Base-by-base conservation (phyloP, 805 yeast species). In the Kazachstania africana region DNA sequence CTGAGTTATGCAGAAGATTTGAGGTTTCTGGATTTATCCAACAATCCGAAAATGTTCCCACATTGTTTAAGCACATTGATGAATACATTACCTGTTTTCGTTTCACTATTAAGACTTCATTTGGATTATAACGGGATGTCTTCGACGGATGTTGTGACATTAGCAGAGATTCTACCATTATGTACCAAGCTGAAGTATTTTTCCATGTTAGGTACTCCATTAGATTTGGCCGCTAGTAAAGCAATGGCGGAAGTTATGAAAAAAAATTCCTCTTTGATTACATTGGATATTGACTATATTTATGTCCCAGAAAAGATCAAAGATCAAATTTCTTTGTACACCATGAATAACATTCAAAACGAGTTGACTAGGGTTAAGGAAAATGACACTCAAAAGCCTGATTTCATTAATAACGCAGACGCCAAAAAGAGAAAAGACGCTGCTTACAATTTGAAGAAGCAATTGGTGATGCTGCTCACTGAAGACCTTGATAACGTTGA, bases 291-390 rank as follows among this genome's bases (percentile, higher is more conserved):
- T 25, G 85, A 81, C 40, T 62, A 62, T 33, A 72, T 62, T 3
- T 57, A 62, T 6, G 62, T 81, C 43, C 73, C 85, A 1, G 65
- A 65, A 16, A 60, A 68, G 27, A 62, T 75, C 41, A 73, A 68
- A 44, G 78, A 80, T 36, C 69, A 70, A 36, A 66, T 85, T 29
- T 83, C 93, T 0, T 60, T 81, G 16, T 78, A 78, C 49, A 75
- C 88, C 8, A 75, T 87, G 74, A 70, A 77, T 46, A 87, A 87
- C 53, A 75, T 84, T 74, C 87, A 78, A 43, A 52, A 59, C 15
- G 67, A 71, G 32, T 53, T 77, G 19, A 44, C 50, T 25, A 45
- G 38, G 12, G 42, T 44, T 5, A 40, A 36, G 6, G 32, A 31
- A 18, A 21, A 30, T 8, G 32, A 23, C 13, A 18, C 23, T 16